phyloP scores from a whole-genome alignment of 1,284 basidiomycete species.

The Marasmius tenuissimus region DNA sequence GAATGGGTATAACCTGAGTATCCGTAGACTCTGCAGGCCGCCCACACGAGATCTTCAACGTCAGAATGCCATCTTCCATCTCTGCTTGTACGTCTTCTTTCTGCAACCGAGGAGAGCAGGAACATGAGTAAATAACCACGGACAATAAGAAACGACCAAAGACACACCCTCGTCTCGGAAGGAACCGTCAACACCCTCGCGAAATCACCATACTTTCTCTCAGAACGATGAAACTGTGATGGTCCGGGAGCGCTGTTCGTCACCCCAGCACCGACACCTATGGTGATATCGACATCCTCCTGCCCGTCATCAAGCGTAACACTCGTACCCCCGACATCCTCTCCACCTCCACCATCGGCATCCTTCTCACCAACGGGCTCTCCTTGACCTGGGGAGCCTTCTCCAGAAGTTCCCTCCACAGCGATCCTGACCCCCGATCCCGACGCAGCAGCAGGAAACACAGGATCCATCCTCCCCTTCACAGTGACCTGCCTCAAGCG shows the following conservation, averaged over 20 bases:
- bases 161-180: constrained; percentile 51
- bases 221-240: constrained; percentile 26
- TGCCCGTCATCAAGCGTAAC: too few species aligned
- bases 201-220: constrained; percentile 56
- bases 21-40: constrained; percentile 33
- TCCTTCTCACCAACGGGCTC: constrained; percentile 31
- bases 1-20: constrained; percentile 35
- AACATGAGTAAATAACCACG: constrained; percentile 11
- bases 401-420: too few species aligned
- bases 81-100: constrained; percentile 41
- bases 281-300: constrained; percentile 18
- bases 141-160: constrained; percentile 16
- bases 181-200: constrained; percentile 58
- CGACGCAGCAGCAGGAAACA: constrained; percentile 21
- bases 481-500: constrained; percentile 56
- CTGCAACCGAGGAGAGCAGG: background rate
- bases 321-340: too few species aligned
- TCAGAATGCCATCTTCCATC: constrained; percentile 51
- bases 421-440: constrained; percentile 11
- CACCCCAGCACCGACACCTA: too few species aligned
- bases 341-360: constrained; percentile 36
- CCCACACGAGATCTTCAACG: constrained; percentile 45
- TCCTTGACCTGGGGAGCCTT: too few species aligned
- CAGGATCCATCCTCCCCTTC: constrained; percentile 38
- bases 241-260: constrained; percentile 23